Evolutionary conservation across 306 rosid genomes (phyloP).

Genomic region (Senna tora): DNA sequence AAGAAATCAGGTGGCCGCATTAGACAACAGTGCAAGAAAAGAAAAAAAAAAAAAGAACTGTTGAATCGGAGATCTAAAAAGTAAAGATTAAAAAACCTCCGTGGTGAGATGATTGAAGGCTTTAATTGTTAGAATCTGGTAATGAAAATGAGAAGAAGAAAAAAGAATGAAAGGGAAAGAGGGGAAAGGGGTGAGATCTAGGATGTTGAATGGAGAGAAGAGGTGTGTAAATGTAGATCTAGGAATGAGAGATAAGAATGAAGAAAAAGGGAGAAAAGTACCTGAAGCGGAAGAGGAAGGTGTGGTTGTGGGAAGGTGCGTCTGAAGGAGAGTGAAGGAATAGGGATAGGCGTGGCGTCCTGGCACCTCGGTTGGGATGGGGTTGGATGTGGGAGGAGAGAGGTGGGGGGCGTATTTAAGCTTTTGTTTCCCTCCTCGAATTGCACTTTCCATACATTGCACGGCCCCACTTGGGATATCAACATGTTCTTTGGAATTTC

Average conservation of each 20-base stretch:
- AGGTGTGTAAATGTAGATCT: background rate
- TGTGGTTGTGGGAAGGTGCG: background rate
- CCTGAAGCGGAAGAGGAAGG: slow-evolving; percentile 16
- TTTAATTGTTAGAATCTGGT: background rate
- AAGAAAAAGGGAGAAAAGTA: background rate
- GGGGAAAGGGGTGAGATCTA: too few species aligned
- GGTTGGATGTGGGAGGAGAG: too few species aligned
- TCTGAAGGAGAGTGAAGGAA: background rate
- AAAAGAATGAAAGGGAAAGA: background rate
- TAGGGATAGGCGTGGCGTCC: too few species aligned
- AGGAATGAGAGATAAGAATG: background rate
- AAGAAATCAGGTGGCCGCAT: background rate
- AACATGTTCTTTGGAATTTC: background rate
- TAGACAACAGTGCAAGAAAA: background rate
- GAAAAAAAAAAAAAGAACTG: background rate
- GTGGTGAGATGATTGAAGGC: background rate
- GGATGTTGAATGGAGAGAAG: too few species aligned
- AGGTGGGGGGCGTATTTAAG: slow-evolving; percentile 29
- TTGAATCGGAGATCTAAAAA: background rate
- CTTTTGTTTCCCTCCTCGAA: slow-evolving; percentile 3
- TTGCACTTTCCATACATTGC: background rate
- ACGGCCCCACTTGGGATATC: background rate
- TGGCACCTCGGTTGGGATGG: too few species aligned
- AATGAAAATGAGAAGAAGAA: background rate
- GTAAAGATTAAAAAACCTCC: too few species aligned